These are phyloP conservation scores for Arachnomyces sp. DNA, from an alignment of 2,329 filamentous ascomycete species.

Conservation along the genomic window DNA sequence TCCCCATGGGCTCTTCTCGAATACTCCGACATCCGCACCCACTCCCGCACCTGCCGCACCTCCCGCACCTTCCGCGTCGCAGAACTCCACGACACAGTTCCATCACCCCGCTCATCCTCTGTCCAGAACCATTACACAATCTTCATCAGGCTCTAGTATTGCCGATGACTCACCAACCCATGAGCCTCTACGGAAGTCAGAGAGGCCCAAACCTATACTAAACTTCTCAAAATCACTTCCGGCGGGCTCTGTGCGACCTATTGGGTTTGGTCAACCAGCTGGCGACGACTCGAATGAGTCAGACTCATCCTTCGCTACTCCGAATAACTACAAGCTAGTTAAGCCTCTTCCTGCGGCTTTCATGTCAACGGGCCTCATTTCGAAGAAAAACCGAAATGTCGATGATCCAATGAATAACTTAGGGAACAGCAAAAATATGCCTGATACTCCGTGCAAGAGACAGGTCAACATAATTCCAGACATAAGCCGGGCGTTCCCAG, in stretches of 20 bases:
- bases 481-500: constrained; percentile 47
- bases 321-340: constrained; percentile 66
- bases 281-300: constrained; percentile 44
- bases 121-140: constrained; percentile 78
- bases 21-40: constrained; percentile 45
- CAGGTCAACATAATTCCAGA: constrained; percentile 62
- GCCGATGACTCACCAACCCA: constrained; percentile 65
- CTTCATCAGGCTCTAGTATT: constrained; percentile 72
- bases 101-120: constrained; percentile 62
- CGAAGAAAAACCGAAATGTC: constrained; percentile 81
- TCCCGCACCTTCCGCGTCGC: constrained; percentile 29
- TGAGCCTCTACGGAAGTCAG: constrained; percentile 46
- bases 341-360: constrained; percentile 77
- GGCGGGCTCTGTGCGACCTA: constrained; percentile 53
- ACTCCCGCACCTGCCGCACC: constrained; percentile 29
- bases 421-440: constrained; percentile 60
- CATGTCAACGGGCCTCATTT: constrained; percentile 88
- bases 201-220: constrained; percentile 45
- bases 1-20: constrained; percentile 42
- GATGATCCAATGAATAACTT: constrained; percentile 54
- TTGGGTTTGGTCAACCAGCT: constrained; percentile 31
- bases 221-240: constrained; percentile 72
- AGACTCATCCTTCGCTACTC: constrained; percentile 59
- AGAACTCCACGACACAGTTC: constrained; percentile 27
- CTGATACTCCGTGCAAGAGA: constrained; percentile 95